Conservation (phyloP, 2,329 filamentous ascomycete genomes). For the Microdochium paspali region DNA sequence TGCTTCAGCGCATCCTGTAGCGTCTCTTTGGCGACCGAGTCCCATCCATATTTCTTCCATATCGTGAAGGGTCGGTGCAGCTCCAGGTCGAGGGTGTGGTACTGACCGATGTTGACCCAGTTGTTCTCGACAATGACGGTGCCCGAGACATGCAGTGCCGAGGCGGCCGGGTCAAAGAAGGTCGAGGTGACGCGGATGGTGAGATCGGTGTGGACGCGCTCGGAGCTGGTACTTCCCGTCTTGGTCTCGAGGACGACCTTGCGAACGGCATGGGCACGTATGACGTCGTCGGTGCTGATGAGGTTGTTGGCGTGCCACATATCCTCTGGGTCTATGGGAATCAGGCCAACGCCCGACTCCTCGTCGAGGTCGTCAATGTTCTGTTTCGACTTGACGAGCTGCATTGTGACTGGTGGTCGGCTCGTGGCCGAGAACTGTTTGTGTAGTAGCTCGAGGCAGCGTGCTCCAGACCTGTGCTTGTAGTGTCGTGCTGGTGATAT, state of each 20-base stretch:
- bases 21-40: conserved; percentile 73
- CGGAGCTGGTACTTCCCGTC: conserved; percentile 35
- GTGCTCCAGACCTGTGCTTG: too few species aligned
- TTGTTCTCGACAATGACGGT: conserved; percentile 42
- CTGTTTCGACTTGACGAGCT: conserved; percentile 25
- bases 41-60: conserved; percentile 81
- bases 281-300: conserved; percentile 40
- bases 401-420: conserved; percentile 17
- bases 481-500: too few species aligned
- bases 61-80: conserved; percentile 80
- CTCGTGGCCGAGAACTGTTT: neutral
- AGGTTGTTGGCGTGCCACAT: conserved; percentile 56
- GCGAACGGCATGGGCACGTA: conserved; percentile 45
- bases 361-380: conserved; percentile 27
- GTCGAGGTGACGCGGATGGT: conserved; percentile 46
- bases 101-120: conserved; percentile 41
- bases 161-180: conserved; percentile 47
- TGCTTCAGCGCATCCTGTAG: conserved; percentile 72
- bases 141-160: conserved; percentile 46
- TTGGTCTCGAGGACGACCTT: conserved; percentile 39
- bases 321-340: conserved; percentile 32
- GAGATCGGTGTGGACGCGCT: conserved; percentile 48
- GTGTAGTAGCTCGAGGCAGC: too few species aligned
- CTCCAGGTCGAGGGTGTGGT: conserved; percentile 68
- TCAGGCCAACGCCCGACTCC: conserved; percentile 26